A percentile compares a stretch with the other conserved stretches of the same genome.
Conservation (phyloP, 2,329 filamentous ascomycete species). For the Lachnellula occidentalis region DNA sequence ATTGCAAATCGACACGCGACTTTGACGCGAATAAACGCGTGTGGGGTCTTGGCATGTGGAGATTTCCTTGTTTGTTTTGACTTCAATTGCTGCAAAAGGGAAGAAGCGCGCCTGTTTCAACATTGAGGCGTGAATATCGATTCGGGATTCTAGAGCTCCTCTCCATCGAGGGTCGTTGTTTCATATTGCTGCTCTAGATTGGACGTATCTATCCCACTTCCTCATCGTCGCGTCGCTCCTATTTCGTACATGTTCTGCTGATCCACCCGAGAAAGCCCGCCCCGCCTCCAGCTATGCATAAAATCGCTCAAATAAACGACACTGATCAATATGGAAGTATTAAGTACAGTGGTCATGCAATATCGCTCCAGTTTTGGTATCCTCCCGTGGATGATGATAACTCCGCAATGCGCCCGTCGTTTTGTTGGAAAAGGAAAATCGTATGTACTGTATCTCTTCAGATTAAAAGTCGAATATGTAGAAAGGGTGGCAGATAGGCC, state of each 20-base stretch:
- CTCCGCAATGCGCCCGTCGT: not conserved
- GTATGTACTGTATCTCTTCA: not conserved
- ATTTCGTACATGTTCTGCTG: not conserved
- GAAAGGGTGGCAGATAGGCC: not conserved
- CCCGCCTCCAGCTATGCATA: not conserved
- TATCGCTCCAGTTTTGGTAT: not conserved
- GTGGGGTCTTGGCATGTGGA: not conserved
- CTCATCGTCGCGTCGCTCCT: not conserved
- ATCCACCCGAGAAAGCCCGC: not conserved
- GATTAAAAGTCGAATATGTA: not conserved
- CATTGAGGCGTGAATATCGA: not conserved
- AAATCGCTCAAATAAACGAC: not conserved
- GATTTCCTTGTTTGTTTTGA: not conserved
- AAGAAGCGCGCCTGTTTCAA: slow-evolving; percentile 10
- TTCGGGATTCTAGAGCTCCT: not conserved
- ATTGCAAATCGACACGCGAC: slow-evolving; percentile 7
- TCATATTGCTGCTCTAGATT: not conserved
- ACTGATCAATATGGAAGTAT: not conserved
- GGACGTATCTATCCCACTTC: not conserved
- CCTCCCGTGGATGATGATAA: not conserved
- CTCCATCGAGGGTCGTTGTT: not conserved
- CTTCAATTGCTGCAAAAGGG: not conserved
- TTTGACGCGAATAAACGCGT: slow-evolving; percentile 18
- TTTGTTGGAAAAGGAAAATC: not conserved
- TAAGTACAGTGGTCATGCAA: not conserved